Evolutionary conservation across 768 basidiomycete species (phyloP).

Genomic region (Collybia mongolica): DNA sequence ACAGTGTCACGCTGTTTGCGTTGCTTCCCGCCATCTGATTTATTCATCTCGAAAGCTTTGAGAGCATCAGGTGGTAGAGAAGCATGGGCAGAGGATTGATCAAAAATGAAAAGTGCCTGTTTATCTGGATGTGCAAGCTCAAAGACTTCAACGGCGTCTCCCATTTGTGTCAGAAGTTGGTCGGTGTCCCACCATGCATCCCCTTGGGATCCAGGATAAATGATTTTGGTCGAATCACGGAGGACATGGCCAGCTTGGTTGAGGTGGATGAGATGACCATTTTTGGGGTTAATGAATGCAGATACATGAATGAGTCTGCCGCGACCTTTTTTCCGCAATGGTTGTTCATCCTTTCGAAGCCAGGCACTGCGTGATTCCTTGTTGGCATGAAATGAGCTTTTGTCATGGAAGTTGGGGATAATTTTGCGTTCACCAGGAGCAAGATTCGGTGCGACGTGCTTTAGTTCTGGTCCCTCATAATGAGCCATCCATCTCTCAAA

Average conservation of each 20-base stretch:
- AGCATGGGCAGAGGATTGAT: no score
- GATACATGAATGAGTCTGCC: conserved; percentile 38
- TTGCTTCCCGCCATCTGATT: no score
- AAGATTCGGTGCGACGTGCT: conserved; percentile 13
- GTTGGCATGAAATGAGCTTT: conserved; percentile 26
- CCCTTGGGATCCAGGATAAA: conserved; percentile 36
- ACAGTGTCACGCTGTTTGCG: no score
- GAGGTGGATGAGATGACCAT: conserved; percentile 25
- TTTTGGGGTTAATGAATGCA: conserved; percentile 34
- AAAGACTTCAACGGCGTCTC: no score
- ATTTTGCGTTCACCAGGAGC: conserved; percentile 20
- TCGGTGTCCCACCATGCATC: no score
- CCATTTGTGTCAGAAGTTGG: no score
- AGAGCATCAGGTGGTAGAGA: no score
- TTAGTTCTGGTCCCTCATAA: conserved; percentile 18
- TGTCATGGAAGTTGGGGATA: conserved; percentile 28
- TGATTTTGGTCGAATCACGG: conserved; percentile 33
- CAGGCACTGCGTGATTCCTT: conserved; percentile 13
- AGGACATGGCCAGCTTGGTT: conserved; percentile 16
- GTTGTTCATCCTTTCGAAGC: conserved; percentile 20
- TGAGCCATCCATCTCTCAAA: conserved; percentile 21
- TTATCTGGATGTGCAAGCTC: no score
- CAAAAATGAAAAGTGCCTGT: no score
- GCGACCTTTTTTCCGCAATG: conserved; percentile 28
- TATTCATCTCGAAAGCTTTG: no score